These are phyloP conservation scores for Fusarium zealandicum DNA, from an alignment of 2,329 filamentous ascomycete species.

Conservation along the genomic window DNA sequence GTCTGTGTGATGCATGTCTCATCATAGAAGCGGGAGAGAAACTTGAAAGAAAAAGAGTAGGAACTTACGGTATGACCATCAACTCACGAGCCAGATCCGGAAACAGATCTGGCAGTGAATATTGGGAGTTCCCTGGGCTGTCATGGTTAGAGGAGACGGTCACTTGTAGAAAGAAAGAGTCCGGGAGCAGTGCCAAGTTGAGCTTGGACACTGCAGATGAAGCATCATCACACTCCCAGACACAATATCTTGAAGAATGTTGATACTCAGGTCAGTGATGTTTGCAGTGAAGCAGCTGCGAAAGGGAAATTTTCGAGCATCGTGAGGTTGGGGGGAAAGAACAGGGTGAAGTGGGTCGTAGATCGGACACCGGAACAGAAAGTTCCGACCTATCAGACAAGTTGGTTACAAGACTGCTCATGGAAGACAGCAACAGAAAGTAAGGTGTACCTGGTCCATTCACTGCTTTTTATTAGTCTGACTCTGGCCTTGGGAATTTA, in stretches of 20 bases:
- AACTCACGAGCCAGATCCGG: background rate
- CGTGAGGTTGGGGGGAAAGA: conserved; percentile 1
- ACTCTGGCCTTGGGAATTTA: background rate
- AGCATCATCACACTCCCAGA: conserved; percentile 1
- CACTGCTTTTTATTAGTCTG: too few species aligned
- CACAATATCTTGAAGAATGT: too few species aligned
- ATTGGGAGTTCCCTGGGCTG: background rate
- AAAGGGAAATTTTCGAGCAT: background rate
- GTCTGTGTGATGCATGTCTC: conserved; percentile 46
- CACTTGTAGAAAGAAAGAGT: background rate
- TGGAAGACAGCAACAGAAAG: too few species aligned
- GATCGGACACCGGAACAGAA: conserved; percentile 11
- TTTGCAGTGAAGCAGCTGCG: background rate
- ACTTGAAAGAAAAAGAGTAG: background rate
- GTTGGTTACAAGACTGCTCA: too few species aligned
- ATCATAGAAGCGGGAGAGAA: conserved; percentile 36
- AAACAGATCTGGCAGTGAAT: background rate
- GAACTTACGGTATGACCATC: conserved; percentile 17
- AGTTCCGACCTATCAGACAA: conserved; percentile 6
- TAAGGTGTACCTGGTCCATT: too few species aligned
- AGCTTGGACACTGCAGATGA: background rate
- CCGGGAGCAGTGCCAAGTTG: background rate
- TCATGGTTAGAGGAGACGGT: conserved; percentile 1
- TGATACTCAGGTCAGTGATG: too few species aligned
- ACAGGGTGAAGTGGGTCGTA: conserved; percentile 6